phyloP scores from a whole-genome alignment of 106 monocot species.

The Apostasia shenzhenica region DNA sequence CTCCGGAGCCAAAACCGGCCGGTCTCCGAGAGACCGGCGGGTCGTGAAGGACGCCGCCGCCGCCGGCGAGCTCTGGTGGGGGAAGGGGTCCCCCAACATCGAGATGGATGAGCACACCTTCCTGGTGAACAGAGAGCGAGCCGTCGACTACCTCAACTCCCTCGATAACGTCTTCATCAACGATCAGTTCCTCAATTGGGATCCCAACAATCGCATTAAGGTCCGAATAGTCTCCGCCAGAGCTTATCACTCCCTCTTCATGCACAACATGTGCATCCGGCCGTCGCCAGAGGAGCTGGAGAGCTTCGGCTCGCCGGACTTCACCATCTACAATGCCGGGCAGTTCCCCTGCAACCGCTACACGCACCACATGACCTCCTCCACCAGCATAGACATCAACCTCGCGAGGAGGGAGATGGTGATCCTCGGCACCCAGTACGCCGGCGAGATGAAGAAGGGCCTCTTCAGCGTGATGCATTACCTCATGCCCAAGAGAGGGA shows the following conservation, averaged over 20 bases:
- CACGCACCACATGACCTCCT: slow-evolving; percentile 92
- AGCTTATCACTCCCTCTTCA: slow-evolving; percentile 84
- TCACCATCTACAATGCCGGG: slow-evolving; percentile 82
- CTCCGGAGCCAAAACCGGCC: slow-evolving; percentile 82
- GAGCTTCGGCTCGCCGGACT: slow-evolving; percentile 71
- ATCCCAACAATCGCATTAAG: slow-evolving; percentile 62
- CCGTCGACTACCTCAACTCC: slow-evolving; percentile 80
- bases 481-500: slow-evolving; percentile 70
- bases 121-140: slow-evolving; percentile 72
- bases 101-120: slow-evolving; percentile 92
- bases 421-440: slow-evolving; percentile 76
- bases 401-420: slow-evolving; percentile 80
- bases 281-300: slow-evolving; percentile 74
- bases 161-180: slow-evolving; percentile 86
- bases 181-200: slow-evolving; percentile 91
- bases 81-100: slow-evolving; percentile 85
- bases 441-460: slow-evolving; percentile 94
- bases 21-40: slow-evolving; percentile 67
- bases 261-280: slow-evolving; percentile 94
- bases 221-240: slow-evolving; percentile 81
- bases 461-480: slow-evolving; percentile 85
- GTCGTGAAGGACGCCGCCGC: slow-evolving; percentile 69
- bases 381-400: slow-evolving; percentile 78
- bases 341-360: slow-evolving; percentile 86
- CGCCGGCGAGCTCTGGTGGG: slow-evolving; percentile 73